Percentiles rank a stretch among this genome's conserved stretches.
These are phyloP conservation scores for Phragmites australis DNA, from an alignment of 176 grass and related monocot species.

Conservation along the genomic window DNA sequence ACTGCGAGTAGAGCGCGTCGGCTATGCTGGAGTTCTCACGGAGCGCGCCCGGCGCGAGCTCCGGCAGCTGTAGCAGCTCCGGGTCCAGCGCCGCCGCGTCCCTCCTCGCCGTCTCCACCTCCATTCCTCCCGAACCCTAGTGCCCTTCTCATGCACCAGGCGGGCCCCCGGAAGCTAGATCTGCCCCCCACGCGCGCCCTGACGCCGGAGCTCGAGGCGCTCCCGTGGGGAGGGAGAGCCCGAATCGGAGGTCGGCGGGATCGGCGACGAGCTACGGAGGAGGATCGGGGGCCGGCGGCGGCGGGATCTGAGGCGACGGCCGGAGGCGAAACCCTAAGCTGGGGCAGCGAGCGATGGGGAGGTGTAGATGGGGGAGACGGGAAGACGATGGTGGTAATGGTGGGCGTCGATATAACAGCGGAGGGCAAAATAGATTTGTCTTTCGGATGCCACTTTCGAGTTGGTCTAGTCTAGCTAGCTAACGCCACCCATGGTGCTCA, in stretches of 20 bases:
- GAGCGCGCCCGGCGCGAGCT: conserved; percentile 71
- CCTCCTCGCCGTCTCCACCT: conserved; percentile 68
- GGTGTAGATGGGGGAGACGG: conserved; percentile 17
- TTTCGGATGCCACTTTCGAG: conserved; percentile 44
- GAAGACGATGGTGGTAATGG: conserved; percentile 42
- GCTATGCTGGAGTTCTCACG: conserved; percentile 68
- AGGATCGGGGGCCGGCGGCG: conserved; percentile 37
- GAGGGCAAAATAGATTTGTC: conserved; percentile 54
- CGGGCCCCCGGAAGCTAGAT: conserved; percentile 49
- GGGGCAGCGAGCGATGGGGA: neutral
- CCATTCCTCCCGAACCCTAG: conserved; percentile 54
- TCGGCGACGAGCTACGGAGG: conserved; percentile 9
- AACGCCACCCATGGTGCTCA: neutral
- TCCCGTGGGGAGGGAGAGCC: neutral
- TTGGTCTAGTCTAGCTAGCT: neutral
- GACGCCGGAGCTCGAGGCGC: conserved; percentile 25
- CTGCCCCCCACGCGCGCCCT: conserved; percentile 30
- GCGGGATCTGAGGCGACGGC: conserved; percentile 40
- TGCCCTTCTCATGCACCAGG: conserved; percentile 77
- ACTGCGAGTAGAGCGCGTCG: conserved; percentile 80
- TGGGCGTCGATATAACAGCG: conserved; percentile 55
- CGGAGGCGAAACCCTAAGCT: conserved; percentile 47
- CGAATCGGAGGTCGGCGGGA: conserved; percentile 37
- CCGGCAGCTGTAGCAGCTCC: conserved; percentile 91
- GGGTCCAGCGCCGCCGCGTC: conserved; percentile 85